Evolutionary conservation across 2,329 filamentous ascomycete species (phyloP), one percentile per base, ranked within the genome.

Genomic region (Alternaria novae-zelandiae): DNA sequence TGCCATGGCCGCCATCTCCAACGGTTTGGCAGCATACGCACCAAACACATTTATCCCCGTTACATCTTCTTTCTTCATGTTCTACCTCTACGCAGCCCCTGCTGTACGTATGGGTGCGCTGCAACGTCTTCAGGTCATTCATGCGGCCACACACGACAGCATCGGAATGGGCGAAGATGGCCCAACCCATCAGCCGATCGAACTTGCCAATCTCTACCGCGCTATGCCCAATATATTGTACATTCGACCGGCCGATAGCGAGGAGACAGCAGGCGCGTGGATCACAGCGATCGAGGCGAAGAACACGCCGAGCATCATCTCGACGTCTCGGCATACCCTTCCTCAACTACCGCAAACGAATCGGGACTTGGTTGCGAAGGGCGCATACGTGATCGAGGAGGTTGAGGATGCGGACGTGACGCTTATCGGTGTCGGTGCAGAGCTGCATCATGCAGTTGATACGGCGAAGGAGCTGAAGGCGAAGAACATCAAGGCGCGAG

Each of bases 171-270:
- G 88, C 2, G 84, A 89, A 68, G 84, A 89, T 63, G 88, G 87
- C 0, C 88, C 87, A 0, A 89, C 88, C 0, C 88, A 90, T 65
- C 88, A 90, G 71, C 87, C 88, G 2, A 83, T 90, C 21, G 87
- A 84, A 30, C 80, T 90, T 0, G 83, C 84, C 6, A 75, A 83
- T 0, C 78, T 90, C 3, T 90, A 87, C 74, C 84, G 88, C 3
- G 84, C 87, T 8, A 90, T 90, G 87, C 88, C 87, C 0, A 88
- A 89, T 64, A 67, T 90, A 1, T 77, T 85, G 1, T 89, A 89
- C 72, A 86, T 90, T 49, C 85, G 88, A 0, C 88, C 88, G 0
- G 82, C 82, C 45, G 87, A 90, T 64, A 83, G 81, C 46, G 86
- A 89, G 68, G 88, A 90, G 71, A 82, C 81, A 0, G 83, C 83